Conservation (phyloP, 257 asterid genomes). For the Solanum verrucosum region DNA sequence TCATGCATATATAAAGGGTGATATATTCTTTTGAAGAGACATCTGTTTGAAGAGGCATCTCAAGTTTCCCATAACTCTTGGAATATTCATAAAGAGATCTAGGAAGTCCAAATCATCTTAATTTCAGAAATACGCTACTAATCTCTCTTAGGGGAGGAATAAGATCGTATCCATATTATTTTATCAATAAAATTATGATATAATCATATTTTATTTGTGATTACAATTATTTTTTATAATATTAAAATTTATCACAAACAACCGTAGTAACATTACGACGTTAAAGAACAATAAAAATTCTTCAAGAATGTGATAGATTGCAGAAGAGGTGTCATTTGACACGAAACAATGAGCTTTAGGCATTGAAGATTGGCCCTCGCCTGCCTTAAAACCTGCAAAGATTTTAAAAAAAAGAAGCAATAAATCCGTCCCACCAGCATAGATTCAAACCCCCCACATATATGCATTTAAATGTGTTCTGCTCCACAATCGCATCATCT, state of each 20-base stretch:
- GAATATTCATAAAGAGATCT: too few relatives aligned
- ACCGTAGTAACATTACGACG: background rate
- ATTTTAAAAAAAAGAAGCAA: background rate
- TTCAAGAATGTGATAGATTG: background rate
- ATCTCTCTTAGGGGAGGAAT: background rate
- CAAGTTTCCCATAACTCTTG: too few relatives aligned
- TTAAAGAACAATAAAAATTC: background rate
- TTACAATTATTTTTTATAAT: too few relatives aligned
- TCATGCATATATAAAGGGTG: background rate
- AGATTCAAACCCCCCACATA: background rate
- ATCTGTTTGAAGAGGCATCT: too few relatives aligned
- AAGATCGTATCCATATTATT: too few relatives aligned
- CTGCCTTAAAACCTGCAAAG: background rate
- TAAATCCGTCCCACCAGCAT: background rate
- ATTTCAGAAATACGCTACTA: too few relatives aligned
- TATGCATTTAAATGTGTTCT: background rate
- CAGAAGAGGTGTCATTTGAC: background rate
- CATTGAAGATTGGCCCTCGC: background rate
- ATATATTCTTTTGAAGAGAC: too few relatives aligned
- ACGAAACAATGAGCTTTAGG: background rate
- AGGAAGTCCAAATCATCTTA: too few relatives aligned
- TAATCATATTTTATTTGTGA: too few relatives aligned
- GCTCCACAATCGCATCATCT: background rate
- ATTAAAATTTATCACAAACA: background rate
- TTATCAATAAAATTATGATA: too few relatives aligned